Base-by-base conservation (phyloP, 2,329 filamentous ascomycete species). In the Fusarium odoratissimum region DNA sequence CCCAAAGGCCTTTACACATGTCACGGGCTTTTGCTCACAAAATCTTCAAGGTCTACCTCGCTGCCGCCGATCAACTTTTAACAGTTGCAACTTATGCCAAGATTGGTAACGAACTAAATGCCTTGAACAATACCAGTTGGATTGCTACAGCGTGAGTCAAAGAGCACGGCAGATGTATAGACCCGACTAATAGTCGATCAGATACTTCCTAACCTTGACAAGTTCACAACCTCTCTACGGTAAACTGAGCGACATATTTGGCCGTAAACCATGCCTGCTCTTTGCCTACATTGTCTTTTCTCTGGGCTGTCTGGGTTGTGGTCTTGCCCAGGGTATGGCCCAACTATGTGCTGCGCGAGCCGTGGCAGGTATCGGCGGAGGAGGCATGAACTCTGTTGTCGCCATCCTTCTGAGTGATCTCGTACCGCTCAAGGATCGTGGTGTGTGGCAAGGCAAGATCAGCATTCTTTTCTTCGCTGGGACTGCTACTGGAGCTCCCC, bases 191-290 rank as follows among this genome's bases (percentile, higher is more conserved):
- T 25, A 12, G 41, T 35, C 38, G 7, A 30, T 9, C 70, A 88
- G 87, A 14, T 92, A 95, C 79, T 92, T 94, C 75, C 85, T 95
- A 58, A 93, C 92, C 3, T 82, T 93, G 57, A 93, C 92, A 6
- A 91, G 91, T 28, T 93, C 92, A 74, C 93, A 95, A 78, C 93
- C 92, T 2, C 82, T 94, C 1, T 94, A 92, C 73, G 92, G 92
- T 51, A 92, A 91, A 74, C 83, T 93, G 8, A 90, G 86, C 56
- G 91, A 93, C 76, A 92, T 93, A 37, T 93, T 93, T 74, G 91
- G 91, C 16, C 87, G 92, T 10, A 93, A 93, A 76, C 75, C 86
- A 76, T 90, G 88, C 71, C 83, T 94, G 10, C 83, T 94, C 10
- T 90, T 91, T 72, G 86, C 88, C 5, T 93, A 93, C 74, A 79